phyloP scores from a whole-genome alignment of 768 basidiomycete genomes.

The Daedaleopsis nitida region DNA sequence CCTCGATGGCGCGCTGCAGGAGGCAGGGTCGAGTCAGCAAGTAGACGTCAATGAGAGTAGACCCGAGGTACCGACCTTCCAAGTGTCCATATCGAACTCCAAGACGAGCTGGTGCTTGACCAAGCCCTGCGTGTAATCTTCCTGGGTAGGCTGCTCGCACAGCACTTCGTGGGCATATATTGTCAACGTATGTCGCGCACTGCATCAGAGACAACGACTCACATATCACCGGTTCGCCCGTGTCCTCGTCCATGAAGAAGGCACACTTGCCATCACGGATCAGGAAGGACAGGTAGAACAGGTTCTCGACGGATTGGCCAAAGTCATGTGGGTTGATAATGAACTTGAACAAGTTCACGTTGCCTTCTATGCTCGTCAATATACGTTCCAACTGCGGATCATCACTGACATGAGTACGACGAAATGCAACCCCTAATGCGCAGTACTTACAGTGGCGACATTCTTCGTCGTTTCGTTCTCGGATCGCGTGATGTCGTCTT shows the following conservation, averaged over 20 bases:
- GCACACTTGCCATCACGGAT: constrained; percentile 84
- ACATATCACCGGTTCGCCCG: constrained; percentile 78
- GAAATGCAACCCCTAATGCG: no score
- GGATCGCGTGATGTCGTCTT: constrained; percentile 80
- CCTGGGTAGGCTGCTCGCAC: constrained; percentile 63
- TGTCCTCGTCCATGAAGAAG: constrained; percentile 61
- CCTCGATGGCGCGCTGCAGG: constrained; percentile 78
- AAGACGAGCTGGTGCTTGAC: constrained; percentile 85
- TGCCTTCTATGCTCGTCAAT: constrained; percentile 47
- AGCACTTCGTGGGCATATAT: constrained; percentile 42
- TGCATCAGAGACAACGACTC: constrained; percentile 28
- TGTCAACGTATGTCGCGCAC: neutral
- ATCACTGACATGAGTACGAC: neutral
- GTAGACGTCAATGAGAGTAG: neutral
- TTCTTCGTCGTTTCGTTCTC: constrained; percentile 92
- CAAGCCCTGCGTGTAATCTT: constrained; percentile 64
- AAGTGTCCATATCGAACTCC: constrained; percentile 89
- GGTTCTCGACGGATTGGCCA: constrained; percentile 93
- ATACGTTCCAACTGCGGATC: constrained; percentile 58
- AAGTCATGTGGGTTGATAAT: constrained; percentile 90
- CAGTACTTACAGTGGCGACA: constrained; percentile 60
- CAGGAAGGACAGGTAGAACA: constrained; percentile 93
- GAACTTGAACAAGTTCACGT: constrained; percentile 82
- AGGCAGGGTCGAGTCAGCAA: neutral
- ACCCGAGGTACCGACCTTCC: constrained; percentile 59